phyloP scores from a whole-genome alignment of 1,284 basidiomycete genomes.

The Tilletia walkeri region DNA sequence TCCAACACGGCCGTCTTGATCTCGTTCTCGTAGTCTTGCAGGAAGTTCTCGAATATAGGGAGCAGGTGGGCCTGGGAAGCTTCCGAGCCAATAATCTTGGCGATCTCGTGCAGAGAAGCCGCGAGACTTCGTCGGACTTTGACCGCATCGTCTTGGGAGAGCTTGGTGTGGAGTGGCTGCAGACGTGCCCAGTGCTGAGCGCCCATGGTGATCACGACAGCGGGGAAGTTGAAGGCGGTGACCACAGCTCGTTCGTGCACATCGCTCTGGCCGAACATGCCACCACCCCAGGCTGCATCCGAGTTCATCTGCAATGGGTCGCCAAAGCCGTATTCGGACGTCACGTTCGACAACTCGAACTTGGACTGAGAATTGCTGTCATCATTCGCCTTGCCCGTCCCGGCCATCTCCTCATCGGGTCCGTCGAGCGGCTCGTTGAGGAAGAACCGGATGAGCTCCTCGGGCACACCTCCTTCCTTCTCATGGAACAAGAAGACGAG shows the following conservation, averaged over 20 bases:
- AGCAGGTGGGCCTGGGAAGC: conserved; percentile 71
- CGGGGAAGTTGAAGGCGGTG: conserved; percentile 91
- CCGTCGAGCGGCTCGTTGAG: conserved; percentile 61
- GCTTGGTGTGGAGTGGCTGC: conserved; percentile 67
- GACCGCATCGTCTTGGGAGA: conserved; percentile 63
- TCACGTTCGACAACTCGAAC: conserved; percentile 10
- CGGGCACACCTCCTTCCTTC: conserved; percentile 63
- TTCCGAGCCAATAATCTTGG: conserved; percentile 75
- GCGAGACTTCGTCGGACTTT: conserved; percentile 76
- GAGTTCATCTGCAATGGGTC: background rate
- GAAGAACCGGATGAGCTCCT: conserved; percentile 77
- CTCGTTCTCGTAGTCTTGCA: conserved; percentile 64
- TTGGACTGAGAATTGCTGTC: conserved; percentile 2
- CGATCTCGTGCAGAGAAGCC: conserved; percentile 84
- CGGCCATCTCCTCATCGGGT: conserved; percentile 29
- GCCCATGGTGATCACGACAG: conserved; percentile 82
- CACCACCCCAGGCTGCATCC: conserved; percentile 1
- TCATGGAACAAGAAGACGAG: conserved; percentile 80
- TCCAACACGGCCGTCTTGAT: conserved; percentile 65
- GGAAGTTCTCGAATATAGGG: conserved; percentile 68
- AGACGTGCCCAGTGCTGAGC: conserved; percentile 73
- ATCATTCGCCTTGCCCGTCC: conserved; percentile 12
- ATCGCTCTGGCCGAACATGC: conserved; percentile 2
- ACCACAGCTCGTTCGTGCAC: conserved; percentile 73
- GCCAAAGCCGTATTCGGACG: background rate